Evolutionary conservation across 805 yeast species (phyloP).

Genomic region (Saccharomycopsis amapae): DNA sequence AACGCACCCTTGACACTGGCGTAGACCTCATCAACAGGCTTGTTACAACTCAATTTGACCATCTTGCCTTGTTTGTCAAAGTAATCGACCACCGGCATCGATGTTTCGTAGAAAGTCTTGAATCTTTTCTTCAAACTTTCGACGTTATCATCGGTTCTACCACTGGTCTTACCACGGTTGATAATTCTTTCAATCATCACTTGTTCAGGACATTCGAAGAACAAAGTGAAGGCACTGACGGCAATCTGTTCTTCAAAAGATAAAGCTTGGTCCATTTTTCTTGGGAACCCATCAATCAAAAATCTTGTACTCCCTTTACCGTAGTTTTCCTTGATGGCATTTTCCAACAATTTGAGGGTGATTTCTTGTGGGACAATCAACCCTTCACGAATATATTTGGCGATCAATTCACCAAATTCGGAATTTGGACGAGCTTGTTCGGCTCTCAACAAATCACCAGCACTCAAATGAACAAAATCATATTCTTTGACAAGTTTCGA

Average conservation of each 20-base stretch:
- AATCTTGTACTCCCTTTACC: constrained; percentile 52
- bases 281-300: constrained; percentile 92
- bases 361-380: constrained; percentile 88
- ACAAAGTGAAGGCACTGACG: constrained; percentile 61
- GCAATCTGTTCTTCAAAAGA: constrained; percentile 81
- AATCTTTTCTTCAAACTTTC: constrained; percentile 89
- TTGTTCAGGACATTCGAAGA: constrained; percentile 74
- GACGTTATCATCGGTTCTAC: constrained; percentile 87
- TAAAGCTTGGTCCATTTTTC: constrained; percentile 96
- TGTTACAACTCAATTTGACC: constrained; percentile 70
- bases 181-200: constrained; percentile 81
- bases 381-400: constrained; percentile 79
- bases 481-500: constrained; percentile 72
- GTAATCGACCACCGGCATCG: constrained; percentile 89
- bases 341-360: constrained; percentile 74
- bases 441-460: constrained; percentile 93
- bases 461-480: constrained; percentile 81
- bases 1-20: constrained; percentile 60
- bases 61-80: constrained; percentile 69
- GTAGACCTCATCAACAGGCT: constrained; percentile 74
- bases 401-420: constrained; percentile 78
- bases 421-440: constrained; percentile 84
- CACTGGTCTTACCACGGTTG: constrained; percentile 91
- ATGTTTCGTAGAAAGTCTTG: constrained; percentile 75
- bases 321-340: constrained; percentile 59